Conservation (phyloP, 495 filamentous ascomycete species). For the Aspergillus sparsus region DNA sequence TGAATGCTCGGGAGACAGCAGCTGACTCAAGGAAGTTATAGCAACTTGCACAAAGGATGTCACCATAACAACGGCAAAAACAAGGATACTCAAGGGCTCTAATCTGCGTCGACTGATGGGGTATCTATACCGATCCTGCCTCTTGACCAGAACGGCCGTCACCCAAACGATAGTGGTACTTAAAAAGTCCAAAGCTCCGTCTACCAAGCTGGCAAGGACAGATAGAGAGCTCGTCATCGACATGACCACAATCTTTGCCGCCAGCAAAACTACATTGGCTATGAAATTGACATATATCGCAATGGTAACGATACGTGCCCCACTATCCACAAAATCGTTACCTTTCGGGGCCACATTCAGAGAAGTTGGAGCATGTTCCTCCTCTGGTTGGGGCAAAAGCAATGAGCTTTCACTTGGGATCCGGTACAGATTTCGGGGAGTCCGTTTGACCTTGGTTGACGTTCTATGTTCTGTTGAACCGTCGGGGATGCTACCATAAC, state of each 20-base stretch:
- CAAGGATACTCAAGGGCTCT: conserved; percentile 75
- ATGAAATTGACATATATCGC: conserved; percentile 85
- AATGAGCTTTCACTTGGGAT: conserved; percentile 70
- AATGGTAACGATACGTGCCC: conserved; percentile 66
- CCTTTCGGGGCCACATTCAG: conserved; percentile 44
- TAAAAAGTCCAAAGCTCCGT: conserved; percentile 85
- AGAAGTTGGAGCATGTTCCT: conserved; percentile 33
- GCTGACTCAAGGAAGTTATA: conserved; percentile 66
- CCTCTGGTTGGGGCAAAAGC: conserved; percentile 47
- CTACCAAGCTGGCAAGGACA: conserved; percentile 84
- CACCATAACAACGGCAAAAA: conserved; percentile 84
- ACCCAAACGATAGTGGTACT: conserved; percentile 85
- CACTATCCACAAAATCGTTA: conserved; percentile 60
- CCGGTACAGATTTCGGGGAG: conserved; percentile 77
- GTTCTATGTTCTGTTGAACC: conserved; percentile 11
- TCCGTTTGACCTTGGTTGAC: conserved; percentile 65
- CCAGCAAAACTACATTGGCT: conserved; percentile 79
- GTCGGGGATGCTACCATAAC: conserved; percentile 20
- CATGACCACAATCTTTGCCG: conserved; percentile 78
- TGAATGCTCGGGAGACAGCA: conserved; percentile 63
- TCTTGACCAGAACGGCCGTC: conserved; percentile 71
- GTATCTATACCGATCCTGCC: conserved; percentile 77
- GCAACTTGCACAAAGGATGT: conserved; percentile 86
- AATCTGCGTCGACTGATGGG: conserved; percentile 77
- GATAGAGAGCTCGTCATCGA: conserved; percentile 80